Base-by-base conservation (phyloP, 2,329 filamentous ascomycete genomes). In the Trichophyton simii region DNA sequence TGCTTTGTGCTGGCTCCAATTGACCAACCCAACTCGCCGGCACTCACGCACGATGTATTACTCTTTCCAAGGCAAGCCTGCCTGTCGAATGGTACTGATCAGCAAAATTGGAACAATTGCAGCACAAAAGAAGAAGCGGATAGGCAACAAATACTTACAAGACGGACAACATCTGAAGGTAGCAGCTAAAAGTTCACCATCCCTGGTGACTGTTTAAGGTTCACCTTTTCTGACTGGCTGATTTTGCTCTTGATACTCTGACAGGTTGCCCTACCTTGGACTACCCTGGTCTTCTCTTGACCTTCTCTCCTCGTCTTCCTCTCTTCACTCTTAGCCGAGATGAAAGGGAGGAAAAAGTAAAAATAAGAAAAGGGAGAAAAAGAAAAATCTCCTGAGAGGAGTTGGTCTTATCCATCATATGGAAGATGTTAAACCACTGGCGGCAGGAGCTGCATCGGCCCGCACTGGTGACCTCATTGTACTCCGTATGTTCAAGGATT, bases 1-100 rank as follows among this genome's bases (percentile, higher is more conserved):
- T 34, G 36, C 18, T 48, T 44, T 63, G 62, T 52, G 62, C 58
- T 63, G 62, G 62, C 62, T 62, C 62, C 62, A 63, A 62, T 63
- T 63, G 57, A 60, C 41, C 41, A 58, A 48, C 57, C 60, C 31
- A 41, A 57, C 59, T 58, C 61, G 41, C 57, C 52, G 38, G 57
- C 54, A 18, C 44, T 58, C 34, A 62, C 46, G 46, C 46, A 50
- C 9, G 46, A 50, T 50, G 46, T 50, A 28, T 50, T 55, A 36
- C 50, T 34, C 25, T 34, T 55, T 55, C 50, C 13, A 55, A 34
- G 50, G 15, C 50, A 55, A n/a, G 28, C 34, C 25, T 28, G 28
- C 13, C 50, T 20, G 50, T 34, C 50, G 13, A 38, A 28, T 55
- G 50, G 50, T 55, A 28, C 28, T 28, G 50, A 55, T 55, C 50